Percentiles rank a stretch among this genome's conserved stretches.
These are phyloP conservation scores for Tetrapisispora namnaoensis DNA, from an alignment of 805 yeast species.

Conservation along the genomic window DNA sequence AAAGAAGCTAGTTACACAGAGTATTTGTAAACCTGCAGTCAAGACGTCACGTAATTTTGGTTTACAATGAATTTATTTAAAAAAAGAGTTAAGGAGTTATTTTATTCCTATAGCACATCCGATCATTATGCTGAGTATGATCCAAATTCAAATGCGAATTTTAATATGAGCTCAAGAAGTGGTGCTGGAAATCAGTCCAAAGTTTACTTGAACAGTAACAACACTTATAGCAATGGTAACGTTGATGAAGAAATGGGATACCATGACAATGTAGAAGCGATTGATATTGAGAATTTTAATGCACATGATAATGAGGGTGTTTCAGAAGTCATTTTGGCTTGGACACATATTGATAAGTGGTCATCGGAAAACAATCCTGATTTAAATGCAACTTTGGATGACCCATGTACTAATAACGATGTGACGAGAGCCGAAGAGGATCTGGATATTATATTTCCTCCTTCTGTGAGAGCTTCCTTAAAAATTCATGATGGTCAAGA, in stretches of 20 bases:
- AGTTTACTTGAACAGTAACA: slow-evolving; percentile 10
- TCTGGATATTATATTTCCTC: slow-evolving; percentile 62
- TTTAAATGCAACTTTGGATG: slow-evolving; percentile 64
- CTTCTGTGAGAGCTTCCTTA: slow-evolving; percentile 70
- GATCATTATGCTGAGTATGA: slow-evolving; percentile 66
- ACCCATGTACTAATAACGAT: slow-evolving; percentile 73
- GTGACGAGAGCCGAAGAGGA: slow-evolving; percentile 77
- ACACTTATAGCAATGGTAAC: not conserved
- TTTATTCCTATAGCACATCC: slow-evolving; percentile 54
- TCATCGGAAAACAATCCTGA: slow-evolving; percentile 70
- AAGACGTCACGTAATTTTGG: not conserved
- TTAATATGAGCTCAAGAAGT: slow-evolving; percentile 20
- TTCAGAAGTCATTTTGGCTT: slow-evolving; percentile 65
- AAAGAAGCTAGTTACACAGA: too few species aligned
- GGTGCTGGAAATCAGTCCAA: not conserved
- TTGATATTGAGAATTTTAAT: slow-evolving; percentile 13
- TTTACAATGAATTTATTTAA: slow-evolving; percentile 30
- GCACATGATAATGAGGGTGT: slow-evolving; percentile 45
- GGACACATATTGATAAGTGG: slow-evolving; percentile 89
- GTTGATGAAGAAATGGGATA: slow-evolving; percentile 7
- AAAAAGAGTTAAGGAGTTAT: slow-evolving; percentile 45
- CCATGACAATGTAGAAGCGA: slow-evolving; percentile 11
- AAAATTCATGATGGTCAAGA: slow-evolving; percentile 89
- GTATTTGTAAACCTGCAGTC: not conserved
- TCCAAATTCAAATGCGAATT: slow-evolving; percentile 31